phyloP scores from a whole-genome alignment of 257 asterid genomes.

The Petrea volubilis region DNA sequence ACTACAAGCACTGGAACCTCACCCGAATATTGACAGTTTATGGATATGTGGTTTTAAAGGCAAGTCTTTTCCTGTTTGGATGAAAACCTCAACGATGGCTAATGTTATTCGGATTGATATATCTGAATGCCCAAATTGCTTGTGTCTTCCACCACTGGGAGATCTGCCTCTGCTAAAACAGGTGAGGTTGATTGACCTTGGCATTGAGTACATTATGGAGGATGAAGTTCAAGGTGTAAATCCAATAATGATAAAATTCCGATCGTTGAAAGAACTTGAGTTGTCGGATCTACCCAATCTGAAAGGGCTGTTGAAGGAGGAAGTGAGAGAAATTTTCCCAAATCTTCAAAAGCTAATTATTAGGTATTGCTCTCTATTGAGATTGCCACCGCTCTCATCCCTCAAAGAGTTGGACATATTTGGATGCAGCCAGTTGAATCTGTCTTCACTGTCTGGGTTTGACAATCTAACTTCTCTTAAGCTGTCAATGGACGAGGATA shows the following conservation, averaged over 20 bases:
- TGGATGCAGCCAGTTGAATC: background rate
- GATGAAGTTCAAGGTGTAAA: conserved; percentile 3
- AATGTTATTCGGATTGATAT: background rate
- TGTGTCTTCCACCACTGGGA: conserved; percentile 13
- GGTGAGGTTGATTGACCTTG: conserved; percentile 7
- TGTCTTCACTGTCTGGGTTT: conserved; percentile 8
- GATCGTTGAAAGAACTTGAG: background rate
- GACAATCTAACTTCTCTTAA: background rate
- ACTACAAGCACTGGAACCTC: too few relatives aligned
- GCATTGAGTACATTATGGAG: conserved; percentile 16
- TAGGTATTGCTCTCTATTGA: background rate
- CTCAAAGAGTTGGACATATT: background rate
- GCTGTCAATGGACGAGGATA: background rate
- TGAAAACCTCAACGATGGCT: background rate
- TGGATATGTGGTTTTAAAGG: too few relatives aligned
- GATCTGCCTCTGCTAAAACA: conserved; percentile 20
- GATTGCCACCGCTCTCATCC: background rate
- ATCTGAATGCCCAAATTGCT: background rate
- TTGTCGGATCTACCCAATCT: background rate
- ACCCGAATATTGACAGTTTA: too few relatives aligned
- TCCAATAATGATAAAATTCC: background rate
- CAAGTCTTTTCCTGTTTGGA: too few relatives aligned
- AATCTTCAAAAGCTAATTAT: background rate
- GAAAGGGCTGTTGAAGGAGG: conserved; percentile 13
- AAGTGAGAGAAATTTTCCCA: conserved; percentile 10